phyloP scores from a whole-genome alignment of 306 rosid species.

The Vigna reflexopilosa region DNA sequence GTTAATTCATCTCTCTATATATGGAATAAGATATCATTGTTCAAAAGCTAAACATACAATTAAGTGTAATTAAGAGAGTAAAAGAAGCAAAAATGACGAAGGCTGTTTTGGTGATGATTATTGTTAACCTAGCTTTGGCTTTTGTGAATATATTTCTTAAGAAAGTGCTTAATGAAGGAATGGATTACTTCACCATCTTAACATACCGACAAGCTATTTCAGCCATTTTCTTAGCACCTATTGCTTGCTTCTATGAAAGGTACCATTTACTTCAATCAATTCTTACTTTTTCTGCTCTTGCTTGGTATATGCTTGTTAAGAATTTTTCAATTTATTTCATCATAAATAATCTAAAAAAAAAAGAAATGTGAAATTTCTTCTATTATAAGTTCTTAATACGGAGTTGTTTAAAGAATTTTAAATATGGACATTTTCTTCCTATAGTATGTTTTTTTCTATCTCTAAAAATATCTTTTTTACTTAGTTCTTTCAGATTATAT shows the following conservation, averaged over 20 bases:
- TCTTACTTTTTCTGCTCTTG: neutral
- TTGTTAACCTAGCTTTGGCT: slow-evolving; percentile 67
- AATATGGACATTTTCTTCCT: too few relatives aligned
- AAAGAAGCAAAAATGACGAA: slow-evolving; percentile 27
- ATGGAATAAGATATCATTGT: slow-evolving; percentile 23
- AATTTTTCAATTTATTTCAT: too few relatives aligned
- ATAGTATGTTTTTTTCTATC: too few relatives aligned
- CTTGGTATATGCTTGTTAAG: too few relatives aligned
- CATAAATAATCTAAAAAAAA: too few relatives aligned
- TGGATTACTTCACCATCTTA: slow-evolving; percentile 57
- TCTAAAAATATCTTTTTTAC: too few relatives aligned
- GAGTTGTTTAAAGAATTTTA: too few relatives aligned
- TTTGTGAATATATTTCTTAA: slow-evolving; percentile 73
- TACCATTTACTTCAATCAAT: slow-evolving; percentile 17
- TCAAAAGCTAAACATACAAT: neutral
- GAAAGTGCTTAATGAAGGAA: slow-evolving; percentile 68
- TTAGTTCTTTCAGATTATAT: too few relatives aligned
- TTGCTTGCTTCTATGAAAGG: slow-evolving; percentile 80
- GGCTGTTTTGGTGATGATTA: slow-evolving; percentile 61
- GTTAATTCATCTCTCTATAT: slow-evolving; percentile 39
- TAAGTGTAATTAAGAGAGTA: neutral
- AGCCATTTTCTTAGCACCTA: slow-evolving; percentile 66
- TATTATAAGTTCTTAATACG: too few relatives aligned
- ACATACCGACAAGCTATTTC: slow-evolving; percentile 68
- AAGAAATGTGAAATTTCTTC: too few relatives aligned